A percentile compares a stretch with the other conserved stretches of the same genome.
phyloP scores from a whole-genome alignment of 495 filamentous ascomycete genomes.

The Penicillium nucicola region DNA sequence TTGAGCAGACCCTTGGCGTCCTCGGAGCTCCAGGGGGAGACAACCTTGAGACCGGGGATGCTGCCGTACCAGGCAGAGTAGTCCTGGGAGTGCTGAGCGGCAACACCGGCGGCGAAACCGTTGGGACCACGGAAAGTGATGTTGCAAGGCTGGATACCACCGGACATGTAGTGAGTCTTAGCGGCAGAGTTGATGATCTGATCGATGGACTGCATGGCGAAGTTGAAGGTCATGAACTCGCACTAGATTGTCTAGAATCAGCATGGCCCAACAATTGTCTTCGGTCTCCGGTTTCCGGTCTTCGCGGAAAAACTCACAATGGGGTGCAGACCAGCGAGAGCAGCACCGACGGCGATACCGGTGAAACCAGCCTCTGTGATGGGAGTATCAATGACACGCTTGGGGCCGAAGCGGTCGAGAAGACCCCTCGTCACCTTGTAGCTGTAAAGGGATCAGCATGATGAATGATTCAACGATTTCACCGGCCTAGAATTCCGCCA shows the following conservation, averaged over 20 bases:
- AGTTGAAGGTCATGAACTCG: conserved; percentile 99
- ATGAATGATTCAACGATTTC: not conserved
- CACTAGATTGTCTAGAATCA: conserved; percentile 52
- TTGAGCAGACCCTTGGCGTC: conserved; percentile 98
- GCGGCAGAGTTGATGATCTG: conserved; percentile 99
- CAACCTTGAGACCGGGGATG: conserved; percentile 96
- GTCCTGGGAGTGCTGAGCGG: conserved; percentile 96
- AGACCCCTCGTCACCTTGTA: conserved; percentile 99
- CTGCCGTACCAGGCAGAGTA: conserved; percentile 98
- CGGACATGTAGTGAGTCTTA: conserved; percentile 99
- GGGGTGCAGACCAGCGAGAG: conserved; percentile 88
- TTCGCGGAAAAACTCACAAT: conserved; percentile 60
- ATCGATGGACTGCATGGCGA: conserved; percentile 99
- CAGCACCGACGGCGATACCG: conserved; percentile 91
- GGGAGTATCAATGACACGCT: conserved; percentile 95
- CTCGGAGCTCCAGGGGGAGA: conserved; percentile 91
- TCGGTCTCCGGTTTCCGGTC: not conserved
- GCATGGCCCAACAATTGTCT: not conserved
- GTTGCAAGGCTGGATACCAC: conserved; percentile 98
- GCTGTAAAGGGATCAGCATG: conserved; percentile 32
- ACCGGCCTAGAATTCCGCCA: not conserved
- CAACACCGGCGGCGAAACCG: conserved; percentile 94
- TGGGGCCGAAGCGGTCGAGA: conserved; percentile 93
- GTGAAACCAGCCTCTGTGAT: conserved; percentile 96
- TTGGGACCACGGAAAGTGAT: conserved; percentile 99